Conservation (phyloP, 2,329 filamentous ascomycete species). For the Passalora sequoiae region DNA sequence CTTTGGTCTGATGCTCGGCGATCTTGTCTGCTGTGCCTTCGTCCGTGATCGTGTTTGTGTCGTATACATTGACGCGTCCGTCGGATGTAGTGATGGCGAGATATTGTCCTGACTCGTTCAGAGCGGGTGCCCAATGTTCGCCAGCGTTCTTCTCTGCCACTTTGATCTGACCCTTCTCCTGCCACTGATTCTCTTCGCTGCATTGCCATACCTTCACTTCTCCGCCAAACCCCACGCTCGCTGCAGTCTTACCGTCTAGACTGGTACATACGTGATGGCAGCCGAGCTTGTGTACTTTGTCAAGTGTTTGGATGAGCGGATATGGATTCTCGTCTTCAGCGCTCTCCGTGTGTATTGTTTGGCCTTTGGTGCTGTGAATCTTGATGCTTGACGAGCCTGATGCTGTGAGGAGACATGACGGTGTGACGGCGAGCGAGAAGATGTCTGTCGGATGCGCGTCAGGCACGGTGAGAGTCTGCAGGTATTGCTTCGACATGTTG, state of each 20-base stretch:
- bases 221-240: conserved; percentile 83
- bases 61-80: conserved; percentile 86
- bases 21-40: conserved; percentile 54
- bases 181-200: conserved; percentile 48
- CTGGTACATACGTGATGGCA: conserved; percentile 81
- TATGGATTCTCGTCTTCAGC: conserved; percentile 54
- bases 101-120: conserved; percentile 78
- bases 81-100: conserved; percentile 84
- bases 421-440: conserved; percentile 36
- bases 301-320: conserved; percentile 72
- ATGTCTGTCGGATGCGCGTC: conserved; percentile 45
- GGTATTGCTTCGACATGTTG: conserved; percentile 84
- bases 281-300: conserved; percentile 76
- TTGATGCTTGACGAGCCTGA: conserved; percentile 79
- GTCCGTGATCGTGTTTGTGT: conserved; percentile 41
- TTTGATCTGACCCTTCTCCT: conserved; percentile 38
- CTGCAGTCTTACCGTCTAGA: conserved; percentile 64
- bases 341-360: conserved; percentile 29
- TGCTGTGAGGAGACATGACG: conserved; percentile 62
- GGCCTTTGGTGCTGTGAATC: conserved; percentile 63
- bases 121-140: conserved; percentile 79
- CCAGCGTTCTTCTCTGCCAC: conserved; percentile 51
- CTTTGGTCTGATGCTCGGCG: conserved; percentile 82
- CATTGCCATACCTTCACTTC: conserved; percentile 78
- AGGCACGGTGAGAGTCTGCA: conserved; percentile 86